Percentiles rank a stretch among this genome's conserved stretches.
These are phyloP conservation scores for Cutaneotrichosporon mucoides DNA, from an alignment of 1,284 basidiomycete species.

Conservation along the genomic window DNA sequence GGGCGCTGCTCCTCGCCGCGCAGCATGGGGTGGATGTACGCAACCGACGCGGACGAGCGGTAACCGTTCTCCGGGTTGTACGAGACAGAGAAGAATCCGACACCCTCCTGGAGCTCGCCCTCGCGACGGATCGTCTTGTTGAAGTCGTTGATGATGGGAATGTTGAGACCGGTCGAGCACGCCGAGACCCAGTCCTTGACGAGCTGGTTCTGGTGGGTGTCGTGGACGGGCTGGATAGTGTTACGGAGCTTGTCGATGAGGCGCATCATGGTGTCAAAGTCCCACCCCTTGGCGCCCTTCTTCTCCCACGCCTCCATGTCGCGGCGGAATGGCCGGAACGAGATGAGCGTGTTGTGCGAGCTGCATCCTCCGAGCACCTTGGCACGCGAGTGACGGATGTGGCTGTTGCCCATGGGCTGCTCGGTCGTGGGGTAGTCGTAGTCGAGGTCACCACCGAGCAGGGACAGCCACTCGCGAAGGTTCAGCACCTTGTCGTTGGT, in stretches of 20 bases:
- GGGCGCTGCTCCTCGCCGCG: conserved; percentile 18
- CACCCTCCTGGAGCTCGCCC: conserved; percentile 14
- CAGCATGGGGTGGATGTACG: conserved; percentile 22
- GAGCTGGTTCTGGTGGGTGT: conserved; percentile 17
- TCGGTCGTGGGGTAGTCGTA: conserved; percentile 22
- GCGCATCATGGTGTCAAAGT: conserved; percentile 17
- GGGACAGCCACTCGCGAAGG: conserved; percentile 18
- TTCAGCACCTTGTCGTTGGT: conserved; percentile 16
- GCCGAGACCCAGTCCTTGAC: conserved; percentile 15
- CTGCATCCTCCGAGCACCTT: conserved; percentile 20
- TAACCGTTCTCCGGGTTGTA: conserved; percentile 21
- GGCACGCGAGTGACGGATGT: conserved; percentile 21
- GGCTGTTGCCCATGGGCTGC: conserved; percentile 18
- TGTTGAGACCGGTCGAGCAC: conserved; percentile 13
- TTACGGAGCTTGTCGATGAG: conserved; percentile 21
- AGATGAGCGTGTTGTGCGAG: conserved; percentile 23
- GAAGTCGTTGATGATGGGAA: conserved; percentile 20
- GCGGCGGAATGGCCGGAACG: conserved; percentile 18
- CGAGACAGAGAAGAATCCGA: conserved; percentile 21
- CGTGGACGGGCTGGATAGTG: conserved; percentile 17
- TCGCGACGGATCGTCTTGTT: conserved; percentile 13
- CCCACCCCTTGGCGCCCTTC: conserved; percentile 13
- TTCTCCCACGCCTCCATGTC: conserved; percentile 19
- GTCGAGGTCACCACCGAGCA: conserved; percentile 20
- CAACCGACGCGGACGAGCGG: conserved; percentile 12